Evolutionary conservation across 2,329 filamentous ascomycete genomes (phyloP), one percentile per base, ranked within the genome.

Genomic region (Alternaria postmessia): DNA sequence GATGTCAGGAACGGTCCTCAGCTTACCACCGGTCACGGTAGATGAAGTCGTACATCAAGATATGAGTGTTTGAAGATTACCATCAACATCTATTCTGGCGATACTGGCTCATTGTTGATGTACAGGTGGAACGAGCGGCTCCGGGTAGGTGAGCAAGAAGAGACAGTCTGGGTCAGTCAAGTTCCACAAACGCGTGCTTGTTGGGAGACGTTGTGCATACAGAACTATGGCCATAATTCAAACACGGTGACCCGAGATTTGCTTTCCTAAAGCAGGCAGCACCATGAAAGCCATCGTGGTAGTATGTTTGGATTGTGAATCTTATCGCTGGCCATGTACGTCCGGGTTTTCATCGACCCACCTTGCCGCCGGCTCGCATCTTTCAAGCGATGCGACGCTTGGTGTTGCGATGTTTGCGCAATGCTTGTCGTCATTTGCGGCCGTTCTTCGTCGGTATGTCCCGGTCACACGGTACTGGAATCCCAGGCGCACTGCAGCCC

Each of bases 181-280:
- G 63, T 65, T 55, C 51, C 61, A 67, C 64, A 55, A 66, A 66
- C 63, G 61, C 64, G 62, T 70, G 68, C 55, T 62, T 41, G 43
- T 38, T 36, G 57, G 61, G 60, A 39, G 49, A 43, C 7, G 36
- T 39, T 39, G 20, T 18, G 43, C 61, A 64, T 62, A 38, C 44
- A 11, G 38, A 26, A 20, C 44, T 48, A 42, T 26, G 20, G 48
- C 36, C 48, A 60, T 58, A 56, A 44, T 48, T 34, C 44, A 26
- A 42, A 22, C 16, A 16, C 46, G 8, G 43, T 28, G 26, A 51
- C 28, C 47, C 46, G 38, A 57, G 34, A 59, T 63, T 59, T 46
- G 52, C 30, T 34, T 18, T 36, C 18, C 26, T 20, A 22, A 16
- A 30, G 28, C 20, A 4, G 44, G 53, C 52, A 20, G 38, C 42